phyloP scores from a whole-genome alignment of 2,329 filamentous ascomycete species.

The Aspergillus pseudoterreus region DNA sequence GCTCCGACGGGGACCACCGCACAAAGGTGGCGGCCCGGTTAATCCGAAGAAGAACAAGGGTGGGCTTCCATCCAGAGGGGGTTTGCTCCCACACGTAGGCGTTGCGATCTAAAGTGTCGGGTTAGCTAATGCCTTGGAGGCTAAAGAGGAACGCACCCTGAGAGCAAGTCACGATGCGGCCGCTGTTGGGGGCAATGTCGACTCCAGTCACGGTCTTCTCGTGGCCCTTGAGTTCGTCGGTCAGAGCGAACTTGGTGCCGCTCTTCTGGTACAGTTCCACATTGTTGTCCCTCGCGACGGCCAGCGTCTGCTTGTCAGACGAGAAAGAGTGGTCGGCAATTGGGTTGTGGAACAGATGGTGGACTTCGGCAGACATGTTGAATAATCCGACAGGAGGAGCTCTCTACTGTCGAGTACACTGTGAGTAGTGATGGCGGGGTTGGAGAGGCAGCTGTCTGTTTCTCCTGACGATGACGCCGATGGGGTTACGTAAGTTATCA shows the following conservation, averaged over 20 bases:
- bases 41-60: constrained; percentile 92
- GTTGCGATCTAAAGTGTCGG: constrained; percentile 69
- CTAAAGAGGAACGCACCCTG: constrained; percentile 61
- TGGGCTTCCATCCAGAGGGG: constrained; percentile 91
- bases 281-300: constrained; percentile 83
- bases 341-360: constrained; percentile 93
- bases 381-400: constrained; percentile 75
- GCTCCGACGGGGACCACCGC: constrained; percentile 93
- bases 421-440: constrained; percentile 7
- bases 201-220: constrained; percentile 97
- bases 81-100: constrained; percentile 97
- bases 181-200: constrained; percentile 85
- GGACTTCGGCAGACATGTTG: constrained; percentile 81
- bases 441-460: constrained; percentile 1
- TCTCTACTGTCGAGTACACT: constrained; percentile 86
- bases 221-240: constrained; percentile 92
- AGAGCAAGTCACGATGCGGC: constrained; percentile 95
- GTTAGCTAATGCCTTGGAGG: neutral
- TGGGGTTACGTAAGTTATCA: constrained; percentile 18
- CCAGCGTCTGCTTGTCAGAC: constrained; percentile 79
- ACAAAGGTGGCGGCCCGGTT: constrained; percentile 96
- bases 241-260: constrained; percentile 73
- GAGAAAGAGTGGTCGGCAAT: constrained; percentile 99
- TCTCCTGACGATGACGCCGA: constrained; percentile 16
- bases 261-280: constrained; percentile 81